A percentile compares a stretch with the other conserved stretches of the same genome.
These are phyloP conservation scores for Candida frijolesensis DNA, from an alignment of 1,139 yeast species.

Conservation along the genomic window DNA sequence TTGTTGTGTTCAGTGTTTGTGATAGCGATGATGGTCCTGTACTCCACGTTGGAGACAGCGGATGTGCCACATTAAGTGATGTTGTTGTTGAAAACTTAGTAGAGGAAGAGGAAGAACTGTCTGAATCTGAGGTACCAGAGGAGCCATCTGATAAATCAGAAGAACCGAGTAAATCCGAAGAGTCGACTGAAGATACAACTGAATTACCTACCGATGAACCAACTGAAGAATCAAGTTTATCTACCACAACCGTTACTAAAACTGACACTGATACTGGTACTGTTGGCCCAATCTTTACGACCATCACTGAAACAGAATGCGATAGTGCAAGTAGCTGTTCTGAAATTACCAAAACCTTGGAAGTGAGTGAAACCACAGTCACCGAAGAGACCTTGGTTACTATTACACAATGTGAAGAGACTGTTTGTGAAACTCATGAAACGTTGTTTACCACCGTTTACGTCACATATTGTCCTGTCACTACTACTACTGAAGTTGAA, in stretches of 20 bases:
- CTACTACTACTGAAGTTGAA: conserved; percentile 6
- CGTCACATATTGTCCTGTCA: conserved; percentile 16
- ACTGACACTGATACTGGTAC: too few relatives aligned
- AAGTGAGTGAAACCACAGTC: conserved; percentile 7
- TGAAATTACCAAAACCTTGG: conserved; percentile 4
- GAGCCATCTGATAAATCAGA: conserved; percentile 5
- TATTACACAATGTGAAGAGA: conserved; percentile 13
- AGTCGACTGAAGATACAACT: conserved; percentile 9
- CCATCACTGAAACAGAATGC: conserved; percentile 1
- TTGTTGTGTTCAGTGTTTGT: not conserved
- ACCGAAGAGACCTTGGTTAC: conserved; percentile 11
- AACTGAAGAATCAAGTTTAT: not conserved
- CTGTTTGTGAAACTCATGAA: conserved; percentile 8
- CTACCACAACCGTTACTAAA: not conserved
- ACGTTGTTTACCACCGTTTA: conserved; percentile 11
- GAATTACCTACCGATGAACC: too few relatives aligned
- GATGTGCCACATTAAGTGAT: not conserved
- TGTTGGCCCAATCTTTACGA: conserved; percentile 1
- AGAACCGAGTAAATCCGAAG: not conserved
- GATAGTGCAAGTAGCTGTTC: conserved; percentile 4
- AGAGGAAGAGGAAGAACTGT: conserved; percentile 2
- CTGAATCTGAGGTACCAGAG: conserved; percentile 1
- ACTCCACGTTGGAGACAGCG: not conserved
- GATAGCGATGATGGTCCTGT: not conserved
- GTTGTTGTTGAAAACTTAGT: not conserved